These are phyloP conservation scores for Syncephalastrum contaminatum DNA, from an alignment of 371 early-diverging fungal genomes.

Conservation along the genomic window DNA sequence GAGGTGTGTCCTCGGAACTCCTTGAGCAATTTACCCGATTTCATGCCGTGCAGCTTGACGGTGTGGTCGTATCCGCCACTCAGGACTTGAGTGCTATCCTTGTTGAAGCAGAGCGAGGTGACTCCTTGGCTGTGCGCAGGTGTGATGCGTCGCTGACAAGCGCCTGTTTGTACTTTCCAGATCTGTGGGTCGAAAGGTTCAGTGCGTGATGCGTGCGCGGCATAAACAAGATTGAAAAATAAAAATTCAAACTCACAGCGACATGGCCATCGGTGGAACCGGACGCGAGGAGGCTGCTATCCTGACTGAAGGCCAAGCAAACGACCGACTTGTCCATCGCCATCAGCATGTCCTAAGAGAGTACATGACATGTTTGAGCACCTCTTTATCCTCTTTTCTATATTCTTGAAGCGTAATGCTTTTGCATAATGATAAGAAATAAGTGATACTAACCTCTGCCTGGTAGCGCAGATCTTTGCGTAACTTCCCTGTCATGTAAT, in stretches of 20 bases:
- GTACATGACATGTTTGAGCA: no score
- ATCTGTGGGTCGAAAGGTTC: constrained; percentile 28
- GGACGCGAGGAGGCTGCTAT: constrained; percentile 80
- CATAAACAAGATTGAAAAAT: background rate
- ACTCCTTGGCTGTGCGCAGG: constrained; percentile 90
- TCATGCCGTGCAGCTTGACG: constrained; percentile 83
- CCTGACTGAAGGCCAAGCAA: constrained; percentile 71
- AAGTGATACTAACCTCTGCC: constrained; percentile 58
- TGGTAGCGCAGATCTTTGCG: constrained; percentile 90
- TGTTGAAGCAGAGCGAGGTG: constrained; percentile 75
- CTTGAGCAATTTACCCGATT: constrained; percentile 85
- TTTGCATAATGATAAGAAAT: background rate
- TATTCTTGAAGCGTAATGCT: background rate
- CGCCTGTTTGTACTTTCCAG: constrained; percentile 83
- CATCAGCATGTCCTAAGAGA: constrained; percentile 80
- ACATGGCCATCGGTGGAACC: constrained; percentile 89
- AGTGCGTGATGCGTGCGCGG: background rate
- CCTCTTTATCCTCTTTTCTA: background rate
- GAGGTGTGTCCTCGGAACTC: constrained; percentile 92
- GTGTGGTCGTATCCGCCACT: constrained; percentile 84
- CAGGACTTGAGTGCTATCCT: constrained; percentile 77
- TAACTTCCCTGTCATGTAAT: constrained; percentile 86
- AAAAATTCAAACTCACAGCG: constrained; percentile 47
- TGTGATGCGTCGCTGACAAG: constrained; percentile 68
- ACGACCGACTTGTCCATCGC: constrained; percentile 90